These are phyloP conservation scores for Centrapalus pauciflorus DNA, from an alignment of 129 eudicot genomes.

Conservation along the genomic window DNA sequence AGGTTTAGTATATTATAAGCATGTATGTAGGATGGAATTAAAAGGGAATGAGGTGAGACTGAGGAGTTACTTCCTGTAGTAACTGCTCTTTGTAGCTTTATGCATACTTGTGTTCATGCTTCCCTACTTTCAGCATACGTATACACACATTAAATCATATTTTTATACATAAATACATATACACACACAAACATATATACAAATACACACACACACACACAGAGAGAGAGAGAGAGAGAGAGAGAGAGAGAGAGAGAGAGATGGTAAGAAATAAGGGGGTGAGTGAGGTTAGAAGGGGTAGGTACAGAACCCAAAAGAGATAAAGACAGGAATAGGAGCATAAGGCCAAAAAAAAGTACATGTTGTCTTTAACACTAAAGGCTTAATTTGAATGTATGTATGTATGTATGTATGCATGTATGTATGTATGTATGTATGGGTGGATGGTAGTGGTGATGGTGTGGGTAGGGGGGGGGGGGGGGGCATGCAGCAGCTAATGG, in stretches of 20 bases:
- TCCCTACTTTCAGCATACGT: slow-evolving; percentile 24
- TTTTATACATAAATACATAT: not conserved
- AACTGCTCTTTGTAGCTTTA: slow-evolving; percentile 31
- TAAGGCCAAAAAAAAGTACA: slow-evolving; percentile 25
- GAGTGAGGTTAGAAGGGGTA: slow-evolving; percentile 11
- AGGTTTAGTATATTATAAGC: not conserved
- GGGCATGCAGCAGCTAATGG: too few species aligned
- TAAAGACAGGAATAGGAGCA: slow-evolving; percentile 34
- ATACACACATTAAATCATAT: slow-evolving; percentile 3
- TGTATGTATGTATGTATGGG: not conserved
- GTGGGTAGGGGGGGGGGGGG: too few species aligned
- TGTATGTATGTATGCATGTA: not conserved
- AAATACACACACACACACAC: not conserved
- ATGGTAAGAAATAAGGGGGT: not conserved
- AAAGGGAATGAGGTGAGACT: slow-evolving; percentile 3
- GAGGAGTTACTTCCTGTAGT: slow-evolving; percentile 10
- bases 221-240: not conserved
- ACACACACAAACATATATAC: not conserved
- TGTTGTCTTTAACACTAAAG: slow-evolving; percentile 18
- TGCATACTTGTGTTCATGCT: slow-evolving; percentile 36
- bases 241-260: slow-evolving; percentile 13
- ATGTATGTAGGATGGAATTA: not conserved
- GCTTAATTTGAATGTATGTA: slow-evolving; percentile 23
- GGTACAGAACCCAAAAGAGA: slow-evolving; percentile 34
- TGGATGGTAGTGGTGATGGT: too few species aligned